Evolutionary conservation across 75 land plant species (phyloP).

Genomic region (Picea glauca): DNA sequence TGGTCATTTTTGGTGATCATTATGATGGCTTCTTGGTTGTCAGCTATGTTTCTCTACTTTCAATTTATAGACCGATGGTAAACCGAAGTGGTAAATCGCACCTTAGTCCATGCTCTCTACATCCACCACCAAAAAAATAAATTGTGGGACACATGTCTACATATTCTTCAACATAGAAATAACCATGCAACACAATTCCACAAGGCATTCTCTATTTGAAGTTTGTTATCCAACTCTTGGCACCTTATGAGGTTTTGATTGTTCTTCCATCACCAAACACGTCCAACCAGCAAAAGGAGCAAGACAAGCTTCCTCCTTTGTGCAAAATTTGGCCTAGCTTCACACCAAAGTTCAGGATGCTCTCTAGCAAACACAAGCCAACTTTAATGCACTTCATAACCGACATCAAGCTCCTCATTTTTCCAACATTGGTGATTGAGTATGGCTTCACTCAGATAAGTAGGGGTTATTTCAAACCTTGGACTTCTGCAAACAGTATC

Average conservation of each 20-base stretch:
- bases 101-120: not conserved
- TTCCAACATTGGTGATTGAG: not conserved
- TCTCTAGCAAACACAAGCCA: not conserved
- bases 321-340: not conserved
- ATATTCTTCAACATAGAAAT: not conserved
- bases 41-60: not conserved
- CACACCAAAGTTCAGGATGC: not conserved
- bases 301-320: not conserved
- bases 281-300: not conserved
- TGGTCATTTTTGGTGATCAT: not conserved
- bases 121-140: not conserved
- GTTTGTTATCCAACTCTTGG: not conserved
- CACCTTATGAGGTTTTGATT: not conserved
- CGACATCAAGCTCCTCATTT: not conserved
- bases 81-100: not conserved
- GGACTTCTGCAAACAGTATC: too few species aligned
- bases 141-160: not conserved
- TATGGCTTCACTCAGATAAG: not conserved
- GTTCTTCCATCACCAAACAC: not conserved
- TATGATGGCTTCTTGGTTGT: not conserved
- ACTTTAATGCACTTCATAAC: not conserved
- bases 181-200: not conserved
- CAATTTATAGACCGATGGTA: not conserved
- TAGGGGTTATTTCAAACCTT: too few species aligned
- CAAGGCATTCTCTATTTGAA: not conserved